A percentile compares a stretch with the other conserved stretches of the same genome.
phyloP scores from a whole-genome alignment of 371 early-diverging fungal genomes.

The Mucor ambiguus region DNA sequence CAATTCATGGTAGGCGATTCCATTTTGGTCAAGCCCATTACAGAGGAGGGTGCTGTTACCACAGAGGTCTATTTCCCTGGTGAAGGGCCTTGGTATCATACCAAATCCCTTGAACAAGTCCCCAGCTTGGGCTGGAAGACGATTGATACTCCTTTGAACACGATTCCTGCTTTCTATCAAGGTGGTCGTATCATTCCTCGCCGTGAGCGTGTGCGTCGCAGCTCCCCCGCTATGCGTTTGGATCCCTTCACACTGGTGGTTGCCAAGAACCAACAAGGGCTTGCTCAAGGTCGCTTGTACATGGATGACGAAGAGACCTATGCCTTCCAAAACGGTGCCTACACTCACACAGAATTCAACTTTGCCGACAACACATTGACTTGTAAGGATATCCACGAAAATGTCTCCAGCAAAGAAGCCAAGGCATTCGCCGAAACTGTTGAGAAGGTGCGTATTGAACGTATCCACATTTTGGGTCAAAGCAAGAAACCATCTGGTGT shows the following conservation, averaged over 20 bases:
- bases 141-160: conserved; percentile 71
- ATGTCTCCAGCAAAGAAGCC: conserved; percentile 19
- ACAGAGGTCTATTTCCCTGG: conserved; percentile 75
- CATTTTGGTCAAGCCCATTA: conserved; percentile 80
- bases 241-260: conserved; percentile 94
- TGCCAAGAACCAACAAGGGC: conserved; percentile 68
- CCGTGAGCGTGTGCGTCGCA: conserved; percentile 86
- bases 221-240: conserved; percentile 74
- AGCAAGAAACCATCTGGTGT: conserved; percentile 16
- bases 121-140: conserved; percentile 49
- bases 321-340: conserved; percentile 66
- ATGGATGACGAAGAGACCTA: conserved; percentile 92
- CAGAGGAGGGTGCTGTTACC: conserved; percentile 49
- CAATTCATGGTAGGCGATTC: conserved; percentile 84
- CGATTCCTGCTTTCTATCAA: conserved; percentile 82
- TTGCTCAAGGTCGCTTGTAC: conserved; percentile 80
- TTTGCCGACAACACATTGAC: conserved; percentile 36
- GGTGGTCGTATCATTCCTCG: conserved; percentile 89
- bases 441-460: conserved; percentile 43
- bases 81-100: conserved; percentile 78
- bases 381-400: conserved; percentile 31
- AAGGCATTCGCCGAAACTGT: conserved; percentile 29
- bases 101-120: conserved; percentile 52
- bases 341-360: conserved; percentile 54
- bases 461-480: conserved; percentile 46